These are phyloP conservation scores for Bremia lactucae DNA, from an alignment of 352 stramenopile species.

Conservation along the genomic window DNA sequence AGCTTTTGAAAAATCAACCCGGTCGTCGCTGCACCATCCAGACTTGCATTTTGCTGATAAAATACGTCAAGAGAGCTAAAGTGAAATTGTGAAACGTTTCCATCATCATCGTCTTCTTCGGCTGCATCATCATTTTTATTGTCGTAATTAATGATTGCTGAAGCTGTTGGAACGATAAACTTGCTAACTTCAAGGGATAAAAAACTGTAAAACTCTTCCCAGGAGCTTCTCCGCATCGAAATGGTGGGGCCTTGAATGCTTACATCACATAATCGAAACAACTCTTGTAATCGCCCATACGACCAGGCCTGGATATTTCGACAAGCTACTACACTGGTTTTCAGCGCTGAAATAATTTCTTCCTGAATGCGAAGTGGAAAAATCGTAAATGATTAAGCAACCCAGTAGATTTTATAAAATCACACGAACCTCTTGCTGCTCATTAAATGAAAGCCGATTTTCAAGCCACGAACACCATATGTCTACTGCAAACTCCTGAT, in stretches of 20 bases:
- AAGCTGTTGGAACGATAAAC: constrained; percentile 25
- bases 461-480: constrained; percentile 68
- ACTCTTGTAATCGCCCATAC: constrained; percentile 31
- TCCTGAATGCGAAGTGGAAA: too few relatives aligned
- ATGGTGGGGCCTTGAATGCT: constrained; percentile 2
- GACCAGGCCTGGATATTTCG: constrained; percentile 28
- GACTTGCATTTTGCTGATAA: constrained; percentile 39
- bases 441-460: constrained; percentile 27
- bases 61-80: constrained; percentile 32
- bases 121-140: constrained; percentile 14
- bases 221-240: constrained; percentile 23
- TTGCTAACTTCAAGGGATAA: constrained; percentile 29
- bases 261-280: constrained; percentile 14
- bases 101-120: constrained; percentile 19
- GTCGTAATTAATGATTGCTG: constrained; percentile 3
- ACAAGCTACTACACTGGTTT: constrained; percentile 35
- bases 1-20: constrained; percentile 38
- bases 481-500: constrained; percentile 54
- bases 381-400: too few relatives aligned
- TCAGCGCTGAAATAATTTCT: constrained; percentile 43
- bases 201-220: constrained; percentile 32
- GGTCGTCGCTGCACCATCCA: constrained; percentile 30
- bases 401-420: too few relatives aligned
- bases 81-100: constrained; percentile 18
- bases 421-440: constrained; percentile 50